Conservation (phyloP, 257 asterid genomes). For the Petunia axillaris region DNA sequence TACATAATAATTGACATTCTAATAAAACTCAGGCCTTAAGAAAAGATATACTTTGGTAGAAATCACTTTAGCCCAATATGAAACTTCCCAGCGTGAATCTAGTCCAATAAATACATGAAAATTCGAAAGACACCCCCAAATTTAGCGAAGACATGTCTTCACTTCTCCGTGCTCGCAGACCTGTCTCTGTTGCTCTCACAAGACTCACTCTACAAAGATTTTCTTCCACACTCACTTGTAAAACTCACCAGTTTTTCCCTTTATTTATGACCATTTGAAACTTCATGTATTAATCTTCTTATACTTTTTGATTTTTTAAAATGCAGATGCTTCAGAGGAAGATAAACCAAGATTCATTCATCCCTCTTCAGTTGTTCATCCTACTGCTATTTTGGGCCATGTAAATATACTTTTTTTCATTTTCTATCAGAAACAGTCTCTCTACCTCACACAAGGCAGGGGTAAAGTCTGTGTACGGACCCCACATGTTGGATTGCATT, state of each 20-base stretch:
- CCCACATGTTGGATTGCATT: too few species aligned
- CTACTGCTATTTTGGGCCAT: slow-evolving; percentile 70
- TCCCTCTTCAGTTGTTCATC: slow-evolving; percentile 74
- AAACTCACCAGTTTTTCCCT: slow-evolving; percentile 2
- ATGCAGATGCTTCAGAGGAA: slow-evolving; percentile 54
- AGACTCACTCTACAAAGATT: slow-evolving; percentile 39
- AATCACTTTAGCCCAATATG: too few species aligned
- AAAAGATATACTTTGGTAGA: too few species aligned
- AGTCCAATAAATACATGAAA: slow-evolving; percentile 13
- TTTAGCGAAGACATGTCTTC: slow-evolving; percentile 34
- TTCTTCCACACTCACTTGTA: slow-evolving; percentile 56
- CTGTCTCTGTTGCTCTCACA: slow-evolving; percentile 43
- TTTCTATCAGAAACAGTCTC: background rate
- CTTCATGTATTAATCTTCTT: background rate
- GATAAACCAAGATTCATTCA: slow-evolving; percentile 53
- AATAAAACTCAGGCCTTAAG: too few species aligned
- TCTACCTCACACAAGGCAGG: too few species aligned
- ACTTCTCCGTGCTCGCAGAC: slow-evolving; percentile 30
- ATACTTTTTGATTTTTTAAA: background rate
- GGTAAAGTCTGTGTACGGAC: too few species aligned
- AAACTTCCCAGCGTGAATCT: too few species aligned
- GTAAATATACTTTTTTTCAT: slow-evolving; percentile 35
- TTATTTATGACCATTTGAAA: background rate
- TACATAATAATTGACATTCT: too few species aligned
- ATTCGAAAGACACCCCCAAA: slow-evolving; percentile 17